phyloP scores from a whole-genome alignment of 371 early-diverging fungal genomes.

The Haplosporangium sp. region DNA sequence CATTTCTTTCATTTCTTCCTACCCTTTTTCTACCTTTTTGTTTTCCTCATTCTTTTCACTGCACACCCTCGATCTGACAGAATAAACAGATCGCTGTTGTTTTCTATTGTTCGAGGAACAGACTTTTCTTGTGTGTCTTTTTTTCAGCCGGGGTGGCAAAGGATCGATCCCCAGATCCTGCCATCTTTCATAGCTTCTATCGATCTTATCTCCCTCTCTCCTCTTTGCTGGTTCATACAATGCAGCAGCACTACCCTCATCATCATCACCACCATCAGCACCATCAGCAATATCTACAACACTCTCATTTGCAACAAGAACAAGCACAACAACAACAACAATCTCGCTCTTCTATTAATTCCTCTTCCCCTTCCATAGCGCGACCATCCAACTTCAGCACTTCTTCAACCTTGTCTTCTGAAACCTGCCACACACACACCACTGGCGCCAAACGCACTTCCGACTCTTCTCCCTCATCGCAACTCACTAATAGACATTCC shows the following conservation, averaged over 20 bases:
- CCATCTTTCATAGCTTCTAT: background rate
- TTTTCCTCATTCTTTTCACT: background rate
- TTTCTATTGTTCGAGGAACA: no score
- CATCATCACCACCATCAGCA: slow-evolving; percentile 5
- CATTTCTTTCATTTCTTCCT: background rate
- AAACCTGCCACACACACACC: background rate
- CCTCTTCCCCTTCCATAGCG: background rate
- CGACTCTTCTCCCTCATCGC: background rate
- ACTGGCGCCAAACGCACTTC: background rate
- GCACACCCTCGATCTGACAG: no score
- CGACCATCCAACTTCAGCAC: background rate
- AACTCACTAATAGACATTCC: no score
- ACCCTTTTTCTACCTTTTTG: background rate
- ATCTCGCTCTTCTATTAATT: background rate
- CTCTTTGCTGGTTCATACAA: slow-evolving; percentile 1
- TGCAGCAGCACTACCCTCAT: slow-evolving; percentile 4
- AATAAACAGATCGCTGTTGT: no score
- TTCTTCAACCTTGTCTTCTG: background rate
- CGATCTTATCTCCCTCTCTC: background rate
- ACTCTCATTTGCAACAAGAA: background rate
- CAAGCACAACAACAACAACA: background rate
- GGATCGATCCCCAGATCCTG: no score
- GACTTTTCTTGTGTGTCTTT: no score
- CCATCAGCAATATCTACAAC: slow-evolving; percentile 7
- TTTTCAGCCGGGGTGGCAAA: no score